Base-by-base conservation (phyloP, 2,329 filamentous ascomycete genomes). In the Botryotinia globosa region DNA sequence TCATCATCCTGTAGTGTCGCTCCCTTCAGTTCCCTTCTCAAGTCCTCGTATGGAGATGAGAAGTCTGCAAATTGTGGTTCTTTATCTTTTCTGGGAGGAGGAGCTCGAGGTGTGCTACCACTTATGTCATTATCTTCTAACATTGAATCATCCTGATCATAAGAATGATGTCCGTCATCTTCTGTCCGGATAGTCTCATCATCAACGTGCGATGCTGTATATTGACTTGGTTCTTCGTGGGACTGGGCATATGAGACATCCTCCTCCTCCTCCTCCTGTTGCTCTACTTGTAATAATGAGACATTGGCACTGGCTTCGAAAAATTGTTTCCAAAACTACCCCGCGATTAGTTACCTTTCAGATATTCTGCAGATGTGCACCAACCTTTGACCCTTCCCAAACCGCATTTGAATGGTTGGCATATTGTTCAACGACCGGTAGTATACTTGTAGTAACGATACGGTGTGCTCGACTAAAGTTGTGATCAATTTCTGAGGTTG, bases 291-390 rank as follows among this genome's bases (percentile, higher is more conserved):
- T 0, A 94, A 97, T 18, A 99, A 88, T 18, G 95, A 97, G 39
- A 99, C 95, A 79, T 99, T 98, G 81, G 96, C 96, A 65, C 94
- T 97, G 51, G 96, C 94, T 84, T 99, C 96, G 83, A 99, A 99
- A 85, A 99, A 99, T 85, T 98, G 94, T 83, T 99, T 99, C 96
- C 96, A 99, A 83, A 99, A 99, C 92, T 97, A 79, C 75, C 75
- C 74, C 74, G 69, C 75, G 62, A 72, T 80, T 68, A 75, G 73
- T 56, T 56, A 29, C 54, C 34, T 69, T 51, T 18, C 34, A 39
- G 51, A 51, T 18, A 29, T 65, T 29, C n/a, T 56, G 37, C 48
- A 25, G 34, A 61, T 39, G 10, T 62, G 65, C 62, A 72, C 79
- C 54, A 72, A 95, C 94, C 89, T 97, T 97, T 71, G 95, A 97